Base-by-base conservation (phyloP, 805 yeast species). In the Zygoascus ofunaensis region DNA sequence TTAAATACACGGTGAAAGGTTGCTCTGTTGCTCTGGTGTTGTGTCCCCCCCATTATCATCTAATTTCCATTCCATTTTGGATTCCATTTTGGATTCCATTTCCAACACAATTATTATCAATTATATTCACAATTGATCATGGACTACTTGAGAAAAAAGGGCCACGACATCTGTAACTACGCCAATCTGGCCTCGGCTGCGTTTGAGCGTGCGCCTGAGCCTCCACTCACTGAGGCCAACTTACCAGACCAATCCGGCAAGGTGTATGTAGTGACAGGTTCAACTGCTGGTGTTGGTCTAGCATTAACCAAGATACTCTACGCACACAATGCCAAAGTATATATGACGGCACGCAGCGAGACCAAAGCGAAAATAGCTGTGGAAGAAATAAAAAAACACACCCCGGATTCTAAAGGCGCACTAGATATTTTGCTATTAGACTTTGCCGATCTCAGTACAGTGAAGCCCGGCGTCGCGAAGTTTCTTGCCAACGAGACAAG, bases 381-480 rank as follows among this genome's bases (percentile, higher is more conserved):
- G 15, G 57, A 53, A n/a, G 49, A 49, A 12, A 43, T 70, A 33
- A 51, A 53, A 33, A 45, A 47, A 2, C 58, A 58, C 30, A 37
- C 59, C 5, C 54, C 59, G 21, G 38, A 43, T 10, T 52, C 55
- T 10, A 34, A 14, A 15, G 23, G 22, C 24, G 34, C 19, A 21
- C 41, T 37, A 10, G 49, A 43, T 28, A 43, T 42, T n/a, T 44
- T 47, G 41, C 54, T 36, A 2, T 43, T 47, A 18, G 62, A 43
- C 42, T 50, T 46, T 45, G 57, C 58, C 23, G 79, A 76, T 51
- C 57, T 76, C 45, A 45, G 62, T 4, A 62, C 72, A 1, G 58
- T 74, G 43, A 62, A 59, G 48, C 59, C 66, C 0, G 76, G 68
- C 1, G 63, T 60, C 10, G 56, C 54, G 12, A 51, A 58, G 34